Base-by-base conservation (phyloP, 2,329 filamentous ascomycete genomes). In the Davidsoniella eucalypti region DNA sequence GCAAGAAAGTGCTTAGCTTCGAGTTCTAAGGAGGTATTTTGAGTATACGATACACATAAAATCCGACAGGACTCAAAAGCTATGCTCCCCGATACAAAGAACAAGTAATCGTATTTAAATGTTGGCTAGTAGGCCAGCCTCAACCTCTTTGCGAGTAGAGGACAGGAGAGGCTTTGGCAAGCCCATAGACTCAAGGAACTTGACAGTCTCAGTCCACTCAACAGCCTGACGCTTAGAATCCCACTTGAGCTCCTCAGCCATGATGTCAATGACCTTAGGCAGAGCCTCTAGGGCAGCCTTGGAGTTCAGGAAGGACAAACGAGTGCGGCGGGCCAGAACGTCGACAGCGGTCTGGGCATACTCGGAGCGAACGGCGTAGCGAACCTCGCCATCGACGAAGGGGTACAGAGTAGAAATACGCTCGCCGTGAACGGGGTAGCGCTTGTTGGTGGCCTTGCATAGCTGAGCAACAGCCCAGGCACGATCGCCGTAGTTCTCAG, bases 261-360 rank as follows among this genome's bases (percentile, higher is more conserved):
- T 94, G 54, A 94, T 75, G 62, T 95, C 87, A 59, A 95, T 92
- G 52, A 95, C 78, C 52, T 68, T 74, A 4, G 90, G 88, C 43
- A 94, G 72, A 1, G 87, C 82, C 66, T 94, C 87, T 8, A 94
- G 76, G 1, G 87, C 82, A 9, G 88, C 88, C 64, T 94, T 86
- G 4, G 87, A 87, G 61, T 94, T 94, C 57, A 95, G 67, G 69
- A 95, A 96, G 7, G 87, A 84, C 51, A 95, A 68, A 51, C 90
- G 73, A 39, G 84, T 95, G 54, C 88, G 75, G 53, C 90, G 76
- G 2, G 87, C 88, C 44, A 95, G 70, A 10, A 95, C 83, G 61
- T 95, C 88, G 14, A 88, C 82, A 1, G 87, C 86, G 2, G 86
- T 93, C 64, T 94, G 85, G 3, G 90, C 90, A 60, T 93, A 93